Conservation (phyloP, 139 green algal species). For the Coelastrella sp. region DNA sequence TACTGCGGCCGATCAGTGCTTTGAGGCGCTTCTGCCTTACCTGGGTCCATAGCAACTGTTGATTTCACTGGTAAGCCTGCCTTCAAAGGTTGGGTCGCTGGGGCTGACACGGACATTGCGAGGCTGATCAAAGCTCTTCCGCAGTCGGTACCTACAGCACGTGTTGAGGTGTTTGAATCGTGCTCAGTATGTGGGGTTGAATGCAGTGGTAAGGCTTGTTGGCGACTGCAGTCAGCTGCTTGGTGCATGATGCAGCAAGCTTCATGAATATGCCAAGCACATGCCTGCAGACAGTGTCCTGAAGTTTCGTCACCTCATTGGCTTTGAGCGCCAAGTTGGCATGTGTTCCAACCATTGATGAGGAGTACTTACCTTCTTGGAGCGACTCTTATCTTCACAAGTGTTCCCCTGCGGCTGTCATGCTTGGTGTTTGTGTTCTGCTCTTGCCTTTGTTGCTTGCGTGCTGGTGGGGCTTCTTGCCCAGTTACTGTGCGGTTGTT, state of each 20-base stretch:
- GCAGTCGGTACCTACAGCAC: conserved; percentile 6
- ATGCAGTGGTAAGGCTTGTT: too few species aligned
- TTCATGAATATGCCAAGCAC: too few species aligned
- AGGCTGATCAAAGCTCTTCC: conserved; percentile 25
- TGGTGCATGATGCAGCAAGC: too few species aligned
- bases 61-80: conserved; percentile 17
- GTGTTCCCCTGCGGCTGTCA: conserved; percentile 20
- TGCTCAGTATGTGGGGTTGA: too few species aligned
- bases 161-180: too few species aligned
- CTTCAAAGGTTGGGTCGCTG: conserved; percentile 28
- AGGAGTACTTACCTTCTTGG: not conserved
- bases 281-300: too few species aligned
- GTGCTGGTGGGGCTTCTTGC: not conserved
- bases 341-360: too few species aligned
- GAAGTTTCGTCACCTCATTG: too few species aligned
- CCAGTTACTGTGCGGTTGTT: not conserved
- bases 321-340: too few species aligned
- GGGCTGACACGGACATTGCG: not conserved
- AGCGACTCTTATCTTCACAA: conserved; percentile 11
- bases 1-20: too few species aligned
- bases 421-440: conserved; percentile 15
- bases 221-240: too few species aligned
- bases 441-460: not conserved
- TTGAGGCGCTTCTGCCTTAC: too few species aligned
- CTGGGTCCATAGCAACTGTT: conserved; percentile 23